Percentiles rank a stretch among this genome's conserved stretches.
Conservation (phyloP, 495 filamentous ascomycete genomes). For the Talaromyces thailandensis region DNA sequence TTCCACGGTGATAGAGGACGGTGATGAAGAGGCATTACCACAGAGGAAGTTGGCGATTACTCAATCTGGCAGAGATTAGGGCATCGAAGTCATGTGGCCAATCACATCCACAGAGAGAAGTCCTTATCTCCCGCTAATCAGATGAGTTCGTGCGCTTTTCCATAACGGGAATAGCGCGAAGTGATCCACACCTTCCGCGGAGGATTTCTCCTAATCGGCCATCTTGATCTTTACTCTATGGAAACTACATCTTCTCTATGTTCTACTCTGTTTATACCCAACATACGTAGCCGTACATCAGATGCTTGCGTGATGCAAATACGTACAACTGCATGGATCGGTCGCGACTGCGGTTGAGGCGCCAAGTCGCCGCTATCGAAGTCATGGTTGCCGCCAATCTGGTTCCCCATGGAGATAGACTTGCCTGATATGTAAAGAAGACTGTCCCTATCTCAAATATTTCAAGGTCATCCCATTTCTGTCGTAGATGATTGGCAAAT, state of each 20-base stretch:
- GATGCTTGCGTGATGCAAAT: background rate
- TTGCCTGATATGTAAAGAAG: background rate
- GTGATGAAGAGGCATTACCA: background rate
- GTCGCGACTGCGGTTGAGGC: background rate
- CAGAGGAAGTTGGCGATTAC: background rate
- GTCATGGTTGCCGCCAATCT: background rate
- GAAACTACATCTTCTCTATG: background rate
- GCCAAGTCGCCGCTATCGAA: background rate
- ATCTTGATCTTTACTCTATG: background rate
- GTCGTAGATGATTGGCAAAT: background rate
- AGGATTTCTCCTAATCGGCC: background rate
- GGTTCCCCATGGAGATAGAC: background rate
- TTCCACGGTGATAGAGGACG: background rate
- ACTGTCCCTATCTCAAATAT: background rate
- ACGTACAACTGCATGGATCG: background rate
- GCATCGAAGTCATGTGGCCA: background rate
- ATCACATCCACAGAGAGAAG: background rate
- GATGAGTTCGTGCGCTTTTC: background rate
- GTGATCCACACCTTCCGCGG: background rate
- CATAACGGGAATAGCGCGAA: background rate
- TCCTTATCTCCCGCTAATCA: background rate
- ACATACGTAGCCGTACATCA: background rate
- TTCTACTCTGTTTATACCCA: too few species aligned
- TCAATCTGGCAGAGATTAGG: constrained; percentile 1
- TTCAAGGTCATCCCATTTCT: background rate